Base-by-base conservation (phyloP, 2,329 filamentous ascomycete species). In the Whalleya microplaca region DNA sequence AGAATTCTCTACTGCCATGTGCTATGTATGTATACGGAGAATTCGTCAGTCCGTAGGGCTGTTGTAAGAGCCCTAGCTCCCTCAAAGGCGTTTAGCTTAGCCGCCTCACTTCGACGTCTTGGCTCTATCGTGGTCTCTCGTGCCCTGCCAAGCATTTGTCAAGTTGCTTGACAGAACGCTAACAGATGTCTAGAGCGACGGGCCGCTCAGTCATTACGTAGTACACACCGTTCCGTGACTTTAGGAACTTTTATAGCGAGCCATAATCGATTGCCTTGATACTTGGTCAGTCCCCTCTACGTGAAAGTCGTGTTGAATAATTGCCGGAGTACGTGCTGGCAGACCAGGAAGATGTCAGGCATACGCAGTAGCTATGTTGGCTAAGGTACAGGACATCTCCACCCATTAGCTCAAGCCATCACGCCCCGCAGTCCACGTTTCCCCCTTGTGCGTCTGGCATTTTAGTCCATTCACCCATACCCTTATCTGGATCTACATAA, bases 341-440 rank as follows among this genome's bases (percentile, higher is more conserved):
- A 4, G 23, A 27, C 23, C 9, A 27, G 9, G 23, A 27, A 27
- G 23, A 27, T 27, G 23, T 9, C 23, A 27, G 23, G 23, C 23
- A 27, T 27, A 27, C 23, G n/a, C n/a, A n/a, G n/a, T n/a, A n/a
- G n/a, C n/a, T n/a, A n/a, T n/a, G n/a, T n/a, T n/a, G n/a, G n/a
- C n/a, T n/a, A n/a, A n/a, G n/a, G n/a, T n/a, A n/a, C n/a, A n/a
- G n/a, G n/a, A 9, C 23, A 27, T 27, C 23, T 27, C 23, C 9
- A 9, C 23, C 23, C 9, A 27, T 27, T 9, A 27, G 23, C 23
- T 27, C 23, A 48, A 46, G 46, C 54, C 52, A 48, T 55, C 41
- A 51, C 48, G 52, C 57, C 60, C 60, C 60, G 57, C 60, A 56
- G 45, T 45, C 51, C 41, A 51, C 47, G 23, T 52, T 42, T 5